Evolutionary conservation across 257 asterid species (phyloP), one percentile per base, ranked within the genome.

Genomic region (Phtheirospermum japonicum): DNA sequence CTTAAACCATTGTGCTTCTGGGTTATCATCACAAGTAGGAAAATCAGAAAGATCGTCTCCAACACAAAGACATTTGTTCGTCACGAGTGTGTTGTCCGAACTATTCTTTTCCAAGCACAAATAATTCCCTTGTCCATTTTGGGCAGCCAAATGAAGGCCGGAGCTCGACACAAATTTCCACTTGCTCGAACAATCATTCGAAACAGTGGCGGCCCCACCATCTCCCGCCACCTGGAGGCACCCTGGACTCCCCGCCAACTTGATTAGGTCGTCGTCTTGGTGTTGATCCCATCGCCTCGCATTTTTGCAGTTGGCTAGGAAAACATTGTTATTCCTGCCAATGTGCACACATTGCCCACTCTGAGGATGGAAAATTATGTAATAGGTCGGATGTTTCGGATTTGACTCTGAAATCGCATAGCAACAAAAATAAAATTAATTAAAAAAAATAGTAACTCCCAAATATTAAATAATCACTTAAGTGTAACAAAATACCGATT

Each of bases 1-100:
- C 60, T 78, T 83, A 49, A 85, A 85, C 96, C 95, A 88, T 57
- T 85, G 96, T 1, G 19, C 59, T 60, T 85, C 70, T 4, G 95
- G 96, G 68, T 85, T 85, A 0, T 77, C 67, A 49, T 40, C 46
- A 76, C 87, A 80, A 63, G 37, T 61, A 3, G 82, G 72, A 32
- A 57, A 7, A 67, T 81, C 83, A 7, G 0, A 39, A 32, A 72
- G 82, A 59, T 74, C 26, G 8, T 79, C 79, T 43, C 68, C 72
- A 6, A 81, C 68, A 16, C 86, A 80, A 2, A 85, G 57, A 17
- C 96, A 88, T 58, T 82, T 77, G 34, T 64, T 82, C 2, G 85
- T 77, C 62, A 81, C 71, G 48, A 88, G 17, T 31, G 31, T 72
- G 32, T 50, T 71, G 1, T 48, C 6, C 0, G 56, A 19, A 9